Evolutionary conservation across 1,284 basidiomycete genomes (phyloP), one percentile per base, ranked within the genome.

Genomic region (Cutaneotrichosporon curvatum): DNA sequence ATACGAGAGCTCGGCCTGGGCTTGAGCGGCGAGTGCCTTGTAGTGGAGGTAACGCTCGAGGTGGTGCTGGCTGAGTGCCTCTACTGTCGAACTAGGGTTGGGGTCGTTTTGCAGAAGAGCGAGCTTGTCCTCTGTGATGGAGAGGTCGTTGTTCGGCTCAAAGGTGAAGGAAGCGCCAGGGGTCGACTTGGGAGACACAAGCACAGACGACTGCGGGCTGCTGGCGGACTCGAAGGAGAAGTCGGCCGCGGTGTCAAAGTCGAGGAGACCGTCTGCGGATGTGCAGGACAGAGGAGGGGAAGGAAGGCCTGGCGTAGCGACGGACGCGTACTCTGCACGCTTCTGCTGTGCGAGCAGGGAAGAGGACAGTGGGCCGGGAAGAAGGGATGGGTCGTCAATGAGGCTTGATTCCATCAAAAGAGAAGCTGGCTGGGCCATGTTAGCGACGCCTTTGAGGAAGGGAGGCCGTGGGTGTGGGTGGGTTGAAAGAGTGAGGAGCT

Each of bases 11-110:
- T 63, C 61, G 18, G 58, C 59, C 56, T 63, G 60, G 15, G 61
- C 64, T 44, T 64, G 57, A 14, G 59, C 59, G 23, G 65, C 65
- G 30, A 67, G 64, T 6, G 59, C 57, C 49, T 62, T 64, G 62
- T 70, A 70, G 52, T 68, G 60, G 8, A 67, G 53, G 53, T 62
- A 68, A 40, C 67, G 57, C 48, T 66, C 61, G 28, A 65, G 56
- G 52, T 70, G 65, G 46, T 68, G 65, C 28, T 57, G 58, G 44
- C 59, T 60, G 16, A 68, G 55, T 4, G 65, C 62, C 44, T 66
- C 61, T 31, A 56, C 67, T 10, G 61, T 42, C 14, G 31, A 30
- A 14, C 38, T 23, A 25, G 40, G 40, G 6, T 28, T 7, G 23
- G 25, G 35, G 22, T 33, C 36, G 12, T 37, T 16, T 20, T 25